Base-by-base conservation (phyloP, 352 stramenopile genomes). In the Globisporangium canariense region DNA sequence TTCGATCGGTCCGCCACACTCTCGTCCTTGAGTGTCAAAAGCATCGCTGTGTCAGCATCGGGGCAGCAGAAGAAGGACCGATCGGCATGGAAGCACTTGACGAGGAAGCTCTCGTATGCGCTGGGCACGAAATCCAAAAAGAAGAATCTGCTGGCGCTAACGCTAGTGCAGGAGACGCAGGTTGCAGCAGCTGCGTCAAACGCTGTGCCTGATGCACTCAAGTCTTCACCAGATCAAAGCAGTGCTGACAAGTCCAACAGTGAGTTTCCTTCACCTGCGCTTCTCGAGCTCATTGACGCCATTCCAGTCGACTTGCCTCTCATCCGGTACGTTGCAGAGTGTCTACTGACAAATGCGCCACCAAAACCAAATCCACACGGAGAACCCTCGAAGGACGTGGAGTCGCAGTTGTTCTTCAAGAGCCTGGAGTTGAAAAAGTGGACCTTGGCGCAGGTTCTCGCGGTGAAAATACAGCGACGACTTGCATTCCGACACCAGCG, bases 331-430 rank as follows among this genome's bases (percentile, higher is more conserved):
- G 46, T 71, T 22, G 61, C 66, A 10, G 66, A 71, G 49, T 71
- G 61, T 16, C 52, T 55, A 32, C 30, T 49, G 45, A 58, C 38
- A 16, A 34, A 51, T 62, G 14, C 22, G 22, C 20, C 36, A 32
- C 4, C 58, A 18, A 6, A 20, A 30, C 8, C n/a, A 49, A 25
- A 16, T 25, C 7, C 2, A 32, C 5, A 46, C 8, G 43, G 28
- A 11, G 45, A 32, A 2, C 45, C 8, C 16, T 14, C 13, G 1
- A 50, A 45, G n/a, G 58, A 67, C 14, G 36, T 70, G 28, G 69
- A 77, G 38, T 66, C 55, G 25, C 60, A 58, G 45, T 46, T 81
- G 10, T 72, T 79, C 20, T 47, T 76, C 46, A 58, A 59, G 11
- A 68, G 68, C 22, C 10, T 81, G 1, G 38, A 65, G 8, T 53